Conservation (phyloP, 352 stramenopile genomes). For the Phytophthora foliorum region DNA sequence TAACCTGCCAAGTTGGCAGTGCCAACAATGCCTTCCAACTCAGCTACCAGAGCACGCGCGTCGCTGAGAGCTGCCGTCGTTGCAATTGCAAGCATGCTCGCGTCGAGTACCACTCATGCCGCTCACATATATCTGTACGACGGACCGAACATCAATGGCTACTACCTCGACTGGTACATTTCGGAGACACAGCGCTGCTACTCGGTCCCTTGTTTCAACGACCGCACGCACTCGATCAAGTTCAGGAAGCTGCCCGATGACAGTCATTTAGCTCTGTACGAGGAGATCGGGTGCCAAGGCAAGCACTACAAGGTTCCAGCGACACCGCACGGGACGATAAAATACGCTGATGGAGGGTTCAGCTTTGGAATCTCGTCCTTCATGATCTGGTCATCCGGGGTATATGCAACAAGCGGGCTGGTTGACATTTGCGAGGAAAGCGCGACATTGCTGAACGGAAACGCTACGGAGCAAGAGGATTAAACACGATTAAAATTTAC, state of each 20-base stretch:
- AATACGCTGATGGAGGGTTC: constrained; percentile 23
- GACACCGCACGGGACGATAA: constrained; percentile 3
- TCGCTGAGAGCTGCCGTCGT: neutral
- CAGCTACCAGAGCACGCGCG: neutral
- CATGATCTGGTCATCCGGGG: constrained; percentile 27
- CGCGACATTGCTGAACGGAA: neutral
- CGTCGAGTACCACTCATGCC: constrained; percentile 3
- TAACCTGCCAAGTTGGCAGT: too few species aligned
- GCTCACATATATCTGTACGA: constrained; percentile 25
- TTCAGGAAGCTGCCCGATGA: constrained; percentile 21
- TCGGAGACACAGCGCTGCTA: constrained; percentile 22
- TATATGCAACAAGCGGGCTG: constrained; percentile 25
- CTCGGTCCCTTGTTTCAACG: constrained; percentile 30
- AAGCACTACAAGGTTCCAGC: constrained; percentile 22
- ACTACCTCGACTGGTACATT: constrained; percentile 19
- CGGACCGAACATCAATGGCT: constrained; percentile 1
- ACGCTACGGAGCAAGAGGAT: neutral
- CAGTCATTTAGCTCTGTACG: constrained; percentile 22
- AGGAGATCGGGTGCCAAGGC: constrained; percentile 15
- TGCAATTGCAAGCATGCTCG: neutral
- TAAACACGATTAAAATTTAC: too few species aligned
- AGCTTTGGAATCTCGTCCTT: constrained; percentile 27
- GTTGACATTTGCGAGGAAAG: constrained; percentile 26
- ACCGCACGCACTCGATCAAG: constrained; percentile 17
- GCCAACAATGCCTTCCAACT: neutral